Evolutionary conservation across 352 stramenopile genomes (phyloP), one percentile per base, ranked within the genome.

Genomic region (Phytophthora pistaciae): DNA sequence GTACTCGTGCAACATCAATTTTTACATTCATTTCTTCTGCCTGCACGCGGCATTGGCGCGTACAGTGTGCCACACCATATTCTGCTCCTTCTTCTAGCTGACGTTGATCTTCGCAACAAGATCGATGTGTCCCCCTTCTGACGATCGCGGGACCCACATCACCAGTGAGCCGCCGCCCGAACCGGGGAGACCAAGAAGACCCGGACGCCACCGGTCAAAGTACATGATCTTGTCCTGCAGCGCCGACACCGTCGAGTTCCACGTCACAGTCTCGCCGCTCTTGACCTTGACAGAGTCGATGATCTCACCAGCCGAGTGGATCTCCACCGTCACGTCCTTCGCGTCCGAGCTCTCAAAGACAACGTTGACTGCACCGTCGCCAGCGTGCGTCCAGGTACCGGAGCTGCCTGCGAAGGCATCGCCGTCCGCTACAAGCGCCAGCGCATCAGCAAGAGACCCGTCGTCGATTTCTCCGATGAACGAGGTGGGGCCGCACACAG

Each of bases 391-490:
- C 80, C 82, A 89, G 1, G 56, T 68, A 5, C 81, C 81, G 10
- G 62, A 72, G 40, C 69, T 84, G 42, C 56, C 66, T 11, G 57
- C 64, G 48, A 90, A 90, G 5, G 82, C 82, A 0, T 82, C 53
- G 6, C 74, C 74, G 11, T 85, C 36, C 0, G 71, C 73, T 10
- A 64, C 66, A 11, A 91, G 61, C 3, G 79, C 83, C 5, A 91
- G 56, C 0, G 80, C 80, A 1, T 82, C 56, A 0, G 73, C 62
- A 1, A 83, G 68, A 0, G 54, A 66, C 0, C 83, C 80, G 20
- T 85, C 79, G 29, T 91, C 83, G 46, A 91, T 84, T 44, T 88
- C 72, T 10, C 81, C 79, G 9, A 87, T 61, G 56, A 87, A 80
- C 1, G 74, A 67, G 0, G 83, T 89, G 1, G 79, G 79, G 2